These are phyloP conservation scores for Trifolium subterraneum DNA, from an alignment of 306 rosid species.

Conservation along the genomic window DNA sequence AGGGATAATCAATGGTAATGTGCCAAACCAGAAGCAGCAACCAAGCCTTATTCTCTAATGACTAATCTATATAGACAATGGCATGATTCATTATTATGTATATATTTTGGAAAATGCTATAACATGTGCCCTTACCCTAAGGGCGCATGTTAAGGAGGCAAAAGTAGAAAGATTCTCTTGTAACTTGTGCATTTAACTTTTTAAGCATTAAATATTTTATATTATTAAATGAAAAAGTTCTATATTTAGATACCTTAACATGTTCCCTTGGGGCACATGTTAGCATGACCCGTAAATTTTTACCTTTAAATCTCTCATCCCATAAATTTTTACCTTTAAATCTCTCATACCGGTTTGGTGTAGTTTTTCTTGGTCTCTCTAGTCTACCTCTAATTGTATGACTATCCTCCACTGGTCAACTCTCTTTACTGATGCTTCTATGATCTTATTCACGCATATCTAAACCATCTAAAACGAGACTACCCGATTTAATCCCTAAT, in stretches of 20 bases:
- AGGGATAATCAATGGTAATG: slow-evolving; percentile 11
- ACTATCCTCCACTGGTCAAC: background rate
- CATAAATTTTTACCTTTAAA: slow-evolving; percentile 3
- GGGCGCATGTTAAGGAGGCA: no score
- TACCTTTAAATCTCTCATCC: slow-evolving; percentile 15
- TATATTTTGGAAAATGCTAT: background rate
- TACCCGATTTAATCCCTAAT: background rate
- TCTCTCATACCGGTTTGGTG: background rate
- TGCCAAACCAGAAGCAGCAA: slow-evolving; percentile 5
- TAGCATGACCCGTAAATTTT: no score
- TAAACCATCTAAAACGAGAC: background rate
- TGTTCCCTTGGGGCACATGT: no score
- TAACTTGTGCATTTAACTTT: no score
- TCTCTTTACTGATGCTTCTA: slow-evolving; percentile 1
- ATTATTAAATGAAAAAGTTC: no score
- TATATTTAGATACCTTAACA: no score
- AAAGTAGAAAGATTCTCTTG: no score
- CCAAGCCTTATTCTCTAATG: background rate
- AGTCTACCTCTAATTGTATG: slow-evolving; percentile 1
- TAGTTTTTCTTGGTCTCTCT: slow-evolving; percentile 2
- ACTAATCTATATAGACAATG: background rate
- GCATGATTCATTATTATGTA: background rate
- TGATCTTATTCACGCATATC: slow-evolving; percentile 9
- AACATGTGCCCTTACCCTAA: no score
- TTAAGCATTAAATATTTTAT: no score